phyloP scores from a whole-genome alignment of 2,329 filamentous ascomycete species.

The Penicillium sp. region DNA sequence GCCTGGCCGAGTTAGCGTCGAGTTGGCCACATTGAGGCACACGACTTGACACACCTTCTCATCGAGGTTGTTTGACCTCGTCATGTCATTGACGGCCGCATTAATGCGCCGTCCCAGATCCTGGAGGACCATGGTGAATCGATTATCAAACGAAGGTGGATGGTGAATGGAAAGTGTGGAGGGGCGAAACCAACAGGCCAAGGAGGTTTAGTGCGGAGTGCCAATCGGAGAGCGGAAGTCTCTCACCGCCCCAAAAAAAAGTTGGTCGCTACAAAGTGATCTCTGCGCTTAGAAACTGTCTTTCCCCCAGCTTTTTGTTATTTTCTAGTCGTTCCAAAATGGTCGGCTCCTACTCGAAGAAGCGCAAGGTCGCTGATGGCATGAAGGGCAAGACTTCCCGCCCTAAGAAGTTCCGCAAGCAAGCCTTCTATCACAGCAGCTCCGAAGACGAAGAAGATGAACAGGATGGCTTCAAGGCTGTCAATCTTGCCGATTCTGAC shows the following conservation, averaged over 20 bases:
- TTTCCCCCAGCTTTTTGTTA: conserved; percentile 11
- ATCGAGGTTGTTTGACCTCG: conserved; percentile 86
- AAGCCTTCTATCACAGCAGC: conserved; percentile 61
- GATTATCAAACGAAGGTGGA: background rate
- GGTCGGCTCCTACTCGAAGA: conserved; percentile 44
- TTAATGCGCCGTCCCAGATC: conserved; percentile 98
- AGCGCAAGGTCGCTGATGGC: conserved; percentile 60
- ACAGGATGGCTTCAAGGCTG: conserved; percentile 47
- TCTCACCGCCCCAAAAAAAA: conserved; percentile 35
- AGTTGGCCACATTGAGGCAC: conserved; percentile 2
- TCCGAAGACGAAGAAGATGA: conserved; percentile 57
- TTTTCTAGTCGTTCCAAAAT: conserved; percentile 27
- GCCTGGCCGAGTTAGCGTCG: conserved; percentile 54
- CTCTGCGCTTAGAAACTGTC: conserved; percentile 4
- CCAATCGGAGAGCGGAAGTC: conserved; percentile 33
- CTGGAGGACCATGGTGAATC: conserved; percentile 83
- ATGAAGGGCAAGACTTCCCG: conserved; percentile 53
- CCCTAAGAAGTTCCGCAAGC: conserved; percentile 60
- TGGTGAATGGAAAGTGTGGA: conserved; percentile 15
- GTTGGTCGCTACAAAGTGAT: conserved; percentile 22
- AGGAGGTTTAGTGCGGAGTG: conserved; percentile 28
- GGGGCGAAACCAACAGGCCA: conserved; percentile 24
- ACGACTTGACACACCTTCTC: conserved; percentile 67
- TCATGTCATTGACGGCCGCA: conserved; percentile 89
- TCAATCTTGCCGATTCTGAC: conserved; percentile 50